Percentiles rank a stretch among this genome's conserved stretches.
These are phyloP conservation scores for Brassica juncea DNA, from an alignment of 345 rosid species.

Conservation along the genomic window DNA sequence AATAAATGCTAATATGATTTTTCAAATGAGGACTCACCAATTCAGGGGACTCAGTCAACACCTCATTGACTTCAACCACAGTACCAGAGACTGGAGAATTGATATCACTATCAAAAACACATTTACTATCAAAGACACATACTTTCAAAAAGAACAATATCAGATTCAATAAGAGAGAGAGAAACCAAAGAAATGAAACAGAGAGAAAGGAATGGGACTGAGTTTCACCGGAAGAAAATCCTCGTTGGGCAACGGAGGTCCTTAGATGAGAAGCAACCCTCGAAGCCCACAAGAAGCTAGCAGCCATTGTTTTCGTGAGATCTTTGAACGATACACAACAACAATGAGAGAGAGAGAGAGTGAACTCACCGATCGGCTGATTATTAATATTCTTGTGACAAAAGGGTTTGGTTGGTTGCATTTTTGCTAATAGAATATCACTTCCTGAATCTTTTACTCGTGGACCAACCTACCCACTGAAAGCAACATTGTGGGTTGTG, in stretches of 20 bases:
- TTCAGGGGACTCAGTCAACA: conserved; percentile 62
- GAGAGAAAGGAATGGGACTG: neutral
- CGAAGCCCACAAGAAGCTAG: conserved; percentile 79
- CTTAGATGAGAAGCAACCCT: conserved; percentile 84
- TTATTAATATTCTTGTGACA: conserved; percentile 31
- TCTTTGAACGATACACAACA: conserved; percentile 29
- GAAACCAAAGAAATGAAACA: neutral
- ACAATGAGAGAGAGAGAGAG: conserved; percentile 3
- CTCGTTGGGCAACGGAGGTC: conserved; percentile 74
- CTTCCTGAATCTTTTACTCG: conserved; percentile 4
- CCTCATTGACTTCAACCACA: conserved; percentile 73
- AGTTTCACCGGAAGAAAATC: conserved; percentile 65
- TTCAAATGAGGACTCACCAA: conserved; percentile 53
- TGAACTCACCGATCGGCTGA: conserved; percentile 35
- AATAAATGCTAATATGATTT: neutral
- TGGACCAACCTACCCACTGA: too few relatives aligned
- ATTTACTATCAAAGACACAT: neutral
- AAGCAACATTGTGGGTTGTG: too few relatives aligned
- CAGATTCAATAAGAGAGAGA: conserved; percentile 19
- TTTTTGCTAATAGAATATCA: neutral
- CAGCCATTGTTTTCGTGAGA: conserved; percentile 56
- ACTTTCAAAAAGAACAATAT: neutral
- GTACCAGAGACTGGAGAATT: conserved; percentile 88
- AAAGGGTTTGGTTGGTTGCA: conserved; percentile 39
- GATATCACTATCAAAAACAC: conserved; percentile 55